These are phyloP conservation scores for Cordyceps javanica DNA, from an alignment of 2,329 filamentous ascomycete species.

Conservation along the genomic window DNA sequence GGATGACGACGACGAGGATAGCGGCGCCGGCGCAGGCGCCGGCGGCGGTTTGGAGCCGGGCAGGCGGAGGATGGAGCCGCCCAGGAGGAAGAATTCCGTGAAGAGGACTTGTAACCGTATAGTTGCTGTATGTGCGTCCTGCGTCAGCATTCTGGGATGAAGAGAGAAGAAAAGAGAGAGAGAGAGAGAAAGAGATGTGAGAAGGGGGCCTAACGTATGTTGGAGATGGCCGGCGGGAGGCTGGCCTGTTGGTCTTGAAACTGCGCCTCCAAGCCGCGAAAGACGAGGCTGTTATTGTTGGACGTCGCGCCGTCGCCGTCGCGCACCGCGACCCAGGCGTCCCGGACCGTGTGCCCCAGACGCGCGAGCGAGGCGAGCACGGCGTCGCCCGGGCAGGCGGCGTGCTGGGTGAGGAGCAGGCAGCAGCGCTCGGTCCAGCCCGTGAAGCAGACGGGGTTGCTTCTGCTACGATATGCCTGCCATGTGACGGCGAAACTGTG, in stretches of 20 bases:
- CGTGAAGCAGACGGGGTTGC: conserved; percentile 29
- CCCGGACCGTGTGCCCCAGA: conserved; percentile 33
- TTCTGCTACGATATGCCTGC: conserved; percentile 25
- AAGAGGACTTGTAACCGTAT: neutral
- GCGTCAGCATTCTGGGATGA: neutral
- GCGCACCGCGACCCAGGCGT: conserved; percentile 29
- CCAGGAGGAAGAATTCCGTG: conserved; percentile 32
- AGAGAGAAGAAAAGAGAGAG: neutral
- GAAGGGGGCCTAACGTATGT: no score
- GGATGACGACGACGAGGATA: no score
- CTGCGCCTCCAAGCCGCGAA: conserved; percentile 43
- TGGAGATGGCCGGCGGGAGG: conserved; percentile 30
- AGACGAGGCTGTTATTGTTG: conserved; percentile 37
- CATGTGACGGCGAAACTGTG: conserved; percentile 34
- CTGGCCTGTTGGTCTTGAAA: conserved; percentile 33
- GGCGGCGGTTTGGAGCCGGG: conserved; percentile 5
- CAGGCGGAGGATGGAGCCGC: conserved; percentile 29
- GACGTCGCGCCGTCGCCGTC: conserved; percentile 17
- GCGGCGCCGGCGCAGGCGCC: no score
- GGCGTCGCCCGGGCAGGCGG: conserved; percentile 32
- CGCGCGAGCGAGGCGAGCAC: conserved; percentile 38
- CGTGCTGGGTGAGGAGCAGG: conserved; percentile 34
- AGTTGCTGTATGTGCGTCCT: conserved; percentile 20
- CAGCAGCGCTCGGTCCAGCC: conserved; percentile 40
- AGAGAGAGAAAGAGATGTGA: neutral